These are phyloP conservation scores for Prunus salicina DNA, from an alignment of 306 rosid genomes.

Conservation along the genomic window DNA sequence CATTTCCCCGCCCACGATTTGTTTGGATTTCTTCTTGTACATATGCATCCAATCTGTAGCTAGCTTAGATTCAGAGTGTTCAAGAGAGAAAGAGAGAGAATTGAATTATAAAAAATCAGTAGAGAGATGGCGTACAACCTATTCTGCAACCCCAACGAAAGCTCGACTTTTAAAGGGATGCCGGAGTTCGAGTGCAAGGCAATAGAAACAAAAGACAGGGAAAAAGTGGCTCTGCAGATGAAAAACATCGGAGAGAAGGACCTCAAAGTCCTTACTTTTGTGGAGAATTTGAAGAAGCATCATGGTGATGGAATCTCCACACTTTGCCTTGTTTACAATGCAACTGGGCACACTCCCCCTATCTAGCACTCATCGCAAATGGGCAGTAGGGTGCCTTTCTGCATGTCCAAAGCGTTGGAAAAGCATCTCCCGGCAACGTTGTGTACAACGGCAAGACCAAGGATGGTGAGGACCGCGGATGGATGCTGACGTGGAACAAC, in stretches of 20 bases:
- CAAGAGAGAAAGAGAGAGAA: too few species aligned
- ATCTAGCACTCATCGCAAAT: background rate
- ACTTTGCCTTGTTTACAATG: slow-evolving; percentile 7
- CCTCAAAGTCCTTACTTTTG: background rate
- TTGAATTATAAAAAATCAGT: too few species aligned
- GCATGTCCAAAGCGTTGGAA: background rate
- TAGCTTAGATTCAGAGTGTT: too few species aligned
- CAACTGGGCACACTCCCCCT: slow-evolving; percentile 7
- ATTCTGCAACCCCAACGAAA: too few species aligned
- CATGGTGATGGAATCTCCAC: background rate
- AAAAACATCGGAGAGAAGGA: background rate
- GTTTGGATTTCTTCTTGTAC: too few species aligned
- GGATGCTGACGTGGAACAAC: background rate
- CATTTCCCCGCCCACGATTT: too few species aligned
- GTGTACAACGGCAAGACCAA: background rate
- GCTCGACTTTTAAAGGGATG: background rate
- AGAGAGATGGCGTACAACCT: too few species aligned
- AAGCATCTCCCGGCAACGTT: background rate
- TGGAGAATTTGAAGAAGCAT: background rate
- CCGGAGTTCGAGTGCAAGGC: background rate
- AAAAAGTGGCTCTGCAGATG: background rate
- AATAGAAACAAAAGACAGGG: background rate
- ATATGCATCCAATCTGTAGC: too few species aligned
- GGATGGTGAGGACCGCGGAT: rapidly evolving
- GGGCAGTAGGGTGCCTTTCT: slow-evolving; percentile 19